Evolutionary conservation across 805 yeast species (phyloP), one percentile per base, ranked within the genome.

Genomic region (Candida stauntonica): DNA sequence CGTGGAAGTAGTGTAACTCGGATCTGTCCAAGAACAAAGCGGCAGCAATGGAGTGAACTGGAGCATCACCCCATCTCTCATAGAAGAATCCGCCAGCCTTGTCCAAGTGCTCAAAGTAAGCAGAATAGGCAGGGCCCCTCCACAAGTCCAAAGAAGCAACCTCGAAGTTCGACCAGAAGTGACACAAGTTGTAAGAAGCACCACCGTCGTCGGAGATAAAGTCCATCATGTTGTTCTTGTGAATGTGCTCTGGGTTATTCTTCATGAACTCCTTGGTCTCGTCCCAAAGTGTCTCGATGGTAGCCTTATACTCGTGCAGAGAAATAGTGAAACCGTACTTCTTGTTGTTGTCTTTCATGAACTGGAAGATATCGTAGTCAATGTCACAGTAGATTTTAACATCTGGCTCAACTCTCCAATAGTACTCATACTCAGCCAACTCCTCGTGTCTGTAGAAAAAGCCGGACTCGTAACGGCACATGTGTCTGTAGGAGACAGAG

Each of bases 61-160:
- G 95, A 2, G 95, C 95, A 62, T 86, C 96, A 31, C 96, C 95
- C 95, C 95, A 86, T 50, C 96, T 70, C 64, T 86, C 93, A 57
- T 84, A 83, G 61, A 76, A 85, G 62, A 85, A 85, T 1, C 94
- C 95, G 47, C 94, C 94, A 2, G 74, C 59, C 41, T 64, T 49
- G 58, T 85, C 95, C 38, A 85, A 66, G 57, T 62, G 65, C 14
- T 81, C 68, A 55, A 84, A 84, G 62, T 75, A 83, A 5, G 69
- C 66, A 26, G 68, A 62, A 59, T 82, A 84, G n/a, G 75, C 70
- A 26, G 68, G 61, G 1, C 76, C 66, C 46, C 87, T 68, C 79
- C 82, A 84, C 47, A 84, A 75, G 39, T 78, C 78, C 58, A 84
- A 67, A 41, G 79, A 79, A 12, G 85, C 93, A 42, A 84, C 68